These are phyloP conservation scores for Psidium guajava DNA, from an alignment of 345 rosid genomes.

Conservation along the genomic window DNA sequence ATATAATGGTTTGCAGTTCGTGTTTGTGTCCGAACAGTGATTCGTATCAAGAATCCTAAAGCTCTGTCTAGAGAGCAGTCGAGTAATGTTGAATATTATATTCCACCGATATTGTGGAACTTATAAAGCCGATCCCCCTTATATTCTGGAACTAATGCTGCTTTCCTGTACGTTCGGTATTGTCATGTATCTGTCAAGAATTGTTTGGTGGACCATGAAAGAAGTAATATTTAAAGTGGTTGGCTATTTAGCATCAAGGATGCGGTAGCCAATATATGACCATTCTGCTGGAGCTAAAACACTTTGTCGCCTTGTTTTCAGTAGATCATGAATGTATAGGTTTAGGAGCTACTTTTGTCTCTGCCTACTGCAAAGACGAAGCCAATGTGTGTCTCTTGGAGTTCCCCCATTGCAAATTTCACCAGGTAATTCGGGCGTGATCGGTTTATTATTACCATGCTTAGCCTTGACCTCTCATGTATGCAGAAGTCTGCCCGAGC, in stretches of 20 bases:
- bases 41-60: background rate
- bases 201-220: background rate
- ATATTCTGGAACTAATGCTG: background rate
- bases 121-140: background rate
- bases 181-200: slow-evolving; percentile 1
- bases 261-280: background rate
- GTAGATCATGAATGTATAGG: background rate
- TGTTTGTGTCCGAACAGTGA: fast-evolving
- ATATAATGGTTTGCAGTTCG: background rate
- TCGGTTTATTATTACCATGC: background rate
- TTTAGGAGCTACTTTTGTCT: background rate
- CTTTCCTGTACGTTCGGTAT: background rate
- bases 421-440: background rate
- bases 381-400: background rate
- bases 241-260: background rate
- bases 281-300: background rate
- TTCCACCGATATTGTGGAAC: background rate
- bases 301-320: background rate
- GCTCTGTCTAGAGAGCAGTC: fast-evolving
- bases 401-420: background rate
- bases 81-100: background rate
- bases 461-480: background rate
- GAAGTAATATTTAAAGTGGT: background rate
- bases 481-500: background rate
- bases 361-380: background rate